Base-by-base conservation (phyloP, 306 rosid species). In the Glycine latifolia region DNA sequence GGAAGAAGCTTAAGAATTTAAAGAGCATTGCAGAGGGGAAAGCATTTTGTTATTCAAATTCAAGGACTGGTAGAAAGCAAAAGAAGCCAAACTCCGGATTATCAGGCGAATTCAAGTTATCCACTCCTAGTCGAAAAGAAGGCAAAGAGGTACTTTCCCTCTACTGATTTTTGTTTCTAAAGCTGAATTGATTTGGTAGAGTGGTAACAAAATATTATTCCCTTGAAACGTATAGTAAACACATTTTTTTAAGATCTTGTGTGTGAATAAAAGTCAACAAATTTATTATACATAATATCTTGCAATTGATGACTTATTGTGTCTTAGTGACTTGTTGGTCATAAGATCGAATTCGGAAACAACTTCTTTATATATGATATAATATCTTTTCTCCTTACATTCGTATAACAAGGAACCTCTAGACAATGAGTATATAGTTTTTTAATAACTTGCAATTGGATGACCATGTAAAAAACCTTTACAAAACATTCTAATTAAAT, bases 81-180 rank as follows among this genome's bases (percentile, higher is more conserved):
- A 76, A 50, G 76, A 81, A 76, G 33, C 71, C 5, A 53, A 84
- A 73, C 47, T 75, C 86, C 39, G 80, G 74, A 62, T 70, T 90
- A 78, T 87, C 92, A 13, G n/a, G 81, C 46, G 91, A 85, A 56
- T 77, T 83, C 67, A 88, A 85, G 85, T 53, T 67, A 54, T 77
- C 82, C 56, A 81, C 47, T 44, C 43, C 85, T 7, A 61, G 13
- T 72, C 69, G 39, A 74, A 54, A 58, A 58, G 81, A 58, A 8
- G 67, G 15, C 31, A 68, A 78, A 65, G 86, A 87, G 92, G 96
- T 91, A 60, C 7, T 79, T 81, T 39, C 26, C 31, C 47, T 76
- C 8, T 53, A 13, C 9, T 69, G 20, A 5, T 74, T 41, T 2
- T 65, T 67, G 13, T 73, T 6, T 71, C 47, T 53, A 31, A 3